A percentile compares a stretch with the other conserved stretches of the same genome.
Conservation (phyloP, 768 basidiomycete species). For the Podaxis sp. region DNA sequence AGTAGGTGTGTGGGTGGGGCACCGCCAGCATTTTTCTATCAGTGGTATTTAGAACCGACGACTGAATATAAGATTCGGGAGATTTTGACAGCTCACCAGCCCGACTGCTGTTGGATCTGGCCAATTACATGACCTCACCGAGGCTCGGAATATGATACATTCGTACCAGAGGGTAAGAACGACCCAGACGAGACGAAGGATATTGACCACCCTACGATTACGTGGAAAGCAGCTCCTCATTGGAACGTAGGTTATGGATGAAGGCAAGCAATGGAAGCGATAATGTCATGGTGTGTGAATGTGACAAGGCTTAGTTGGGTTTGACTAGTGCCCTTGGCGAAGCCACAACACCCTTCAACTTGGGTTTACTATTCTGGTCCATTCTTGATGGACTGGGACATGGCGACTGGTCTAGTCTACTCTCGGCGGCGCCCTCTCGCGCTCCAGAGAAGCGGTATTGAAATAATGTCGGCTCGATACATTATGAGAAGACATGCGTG, state of each 20-base stretch:
- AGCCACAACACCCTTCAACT: neutral
- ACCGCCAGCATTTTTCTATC: constrained; percentile 18
- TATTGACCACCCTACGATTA: constrained; percentile 34
- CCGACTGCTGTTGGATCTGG: constrained; percentile 38
- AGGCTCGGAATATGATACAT: constrained; percentile 47
- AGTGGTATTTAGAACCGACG: constrained; percentile 2
- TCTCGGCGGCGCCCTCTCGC: neutral
- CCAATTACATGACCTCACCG: constrained; percentile 53
- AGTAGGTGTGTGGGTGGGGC: constrained; percentile 51
- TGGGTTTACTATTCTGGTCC: neutral
- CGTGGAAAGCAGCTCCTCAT: constrained; percentile 23
- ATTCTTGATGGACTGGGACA: too few species aligned
- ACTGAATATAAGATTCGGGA: neutral
- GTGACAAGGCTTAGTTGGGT: neutral
- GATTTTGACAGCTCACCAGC: constrained; percentile 19
- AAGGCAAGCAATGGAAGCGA: neutral
- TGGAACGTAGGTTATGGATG: neutral
- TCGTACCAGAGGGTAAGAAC: constrained; percentile 69
- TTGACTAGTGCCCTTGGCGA: neutral
- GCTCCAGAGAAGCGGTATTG: neutral
- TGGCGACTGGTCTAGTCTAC: neutral
- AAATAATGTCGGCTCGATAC: neutral
- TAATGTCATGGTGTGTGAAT: neutral
- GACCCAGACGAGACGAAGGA: constrained; percentile 57
- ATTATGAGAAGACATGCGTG: neutral